phyloP scores from a whole-genome alignment of 208 protist genomes.

The Jaenimonas drosophilae region DNA sequence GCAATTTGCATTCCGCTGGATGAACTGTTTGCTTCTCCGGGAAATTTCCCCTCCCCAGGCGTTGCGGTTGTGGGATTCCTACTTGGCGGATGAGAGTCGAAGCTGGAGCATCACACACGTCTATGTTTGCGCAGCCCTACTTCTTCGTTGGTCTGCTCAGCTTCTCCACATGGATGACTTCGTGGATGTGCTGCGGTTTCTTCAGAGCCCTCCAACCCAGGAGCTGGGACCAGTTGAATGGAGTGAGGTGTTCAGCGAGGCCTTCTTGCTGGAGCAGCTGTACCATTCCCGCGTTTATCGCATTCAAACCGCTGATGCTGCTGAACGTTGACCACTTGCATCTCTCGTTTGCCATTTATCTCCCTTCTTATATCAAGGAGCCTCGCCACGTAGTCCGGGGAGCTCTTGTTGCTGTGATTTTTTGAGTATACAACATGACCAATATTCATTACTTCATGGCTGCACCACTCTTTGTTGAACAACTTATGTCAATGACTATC shows the following conservation, averaged over 20 bases:
- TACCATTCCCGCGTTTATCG: conserved; percentile 36
- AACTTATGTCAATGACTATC: too few species aligned
- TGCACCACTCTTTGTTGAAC: too few species aligned
- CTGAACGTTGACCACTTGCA: neutral
- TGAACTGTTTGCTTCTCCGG: conserved; percentile 88
- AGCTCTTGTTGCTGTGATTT: neutral
- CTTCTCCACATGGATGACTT: conserved; percentile 53
- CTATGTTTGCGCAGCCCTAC: conserved; percentile 83
- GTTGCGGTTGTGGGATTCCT: conserved; percentile 84
- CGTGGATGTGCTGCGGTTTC: conserved; percentile 38
- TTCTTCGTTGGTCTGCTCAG: conserved; percentile 45
- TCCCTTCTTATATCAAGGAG: neutral
- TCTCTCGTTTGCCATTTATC: neutral
- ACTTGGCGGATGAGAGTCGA: conserved; percentile 69
- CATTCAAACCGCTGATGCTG: neutral
- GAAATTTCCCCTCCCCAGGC: conserved; percentile 72
- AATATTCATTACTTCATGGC: too few species aligned
- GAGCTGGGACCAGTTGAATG: conserved; percentile 33
- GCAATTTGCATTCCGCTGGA: conserved; percentile 89
- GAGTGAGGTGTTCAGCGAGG: conserved; percentile 51
- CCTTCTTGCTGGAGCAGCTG: conserved; percentile 53
- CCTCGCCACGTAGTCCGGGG: neutral
- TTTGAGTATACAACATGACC: neutral
- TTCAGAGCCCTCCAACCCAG: conserved; percentile 66
- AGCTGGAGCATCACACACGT: conserved; percentile 68